Evolutionary conservation across 495 filamentous ascomycete genomes (phyloP), one percentile per base, ranked within the genome.

Genomic region (Penicillium psychrofluorescens): DNA sequence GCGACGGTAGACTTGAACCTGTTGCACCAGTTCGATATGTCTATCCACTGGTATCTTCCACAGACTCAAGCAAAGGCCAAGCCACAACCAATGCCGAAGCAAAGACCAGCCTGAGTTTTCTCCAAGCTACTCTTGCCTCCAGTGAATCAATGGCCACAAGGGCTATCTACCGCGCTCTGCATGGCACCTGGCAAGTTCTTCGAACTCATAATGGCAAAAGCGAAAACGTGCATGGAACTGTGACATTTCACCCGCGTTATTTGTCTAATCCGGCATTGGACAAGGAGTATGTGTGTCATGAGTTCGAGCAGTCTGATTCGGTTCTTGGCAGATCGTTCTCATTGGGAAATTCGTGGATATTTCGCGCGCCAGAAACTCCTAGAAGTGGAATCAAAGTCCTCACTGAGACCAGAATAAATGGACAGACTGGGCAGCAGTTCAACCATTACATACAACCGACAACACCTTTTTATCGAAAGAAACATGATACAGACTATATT

Each of bases 151-250:
- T 6, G 11, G 50, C 54, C 6, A 51, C 60, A 15, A 47, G 44
- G 8, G 85, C 83, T 0, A 74, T 85, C 5, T 91, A 91, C 53
- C 68, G 85, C 30, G 84, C 78, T 4, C 62, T 94, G 1, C 83
- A 90, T 6, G 89, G 89, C 5, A 56, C 64, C 13, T 95, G 89
- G 89, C 2, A 22, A 22, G 22, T 22, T 22, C 22, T 4, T 22
- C 22, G 4, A 22, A 22, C 22, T 22, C 22, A 34, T 7, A 12
- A 34, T 22, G 41, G 36, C 9, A 7, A 16, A 28, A 7, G 5
- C 9, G 36, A 38, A 34, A 15, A 13, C 0, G 36, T 83, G 22
- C 64, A 59, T 9, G 87, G 86, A 10, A 74, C 63, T 1, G 79
- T 84, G 14, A 65, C 56, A 7, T 89, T 92, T 46, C 60, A 76